These are phyloP conservation scores for Phytopythium kandeliae DNA, from an alignment of 352 stramenopile species.

Conservation along the genomic window DNA sequence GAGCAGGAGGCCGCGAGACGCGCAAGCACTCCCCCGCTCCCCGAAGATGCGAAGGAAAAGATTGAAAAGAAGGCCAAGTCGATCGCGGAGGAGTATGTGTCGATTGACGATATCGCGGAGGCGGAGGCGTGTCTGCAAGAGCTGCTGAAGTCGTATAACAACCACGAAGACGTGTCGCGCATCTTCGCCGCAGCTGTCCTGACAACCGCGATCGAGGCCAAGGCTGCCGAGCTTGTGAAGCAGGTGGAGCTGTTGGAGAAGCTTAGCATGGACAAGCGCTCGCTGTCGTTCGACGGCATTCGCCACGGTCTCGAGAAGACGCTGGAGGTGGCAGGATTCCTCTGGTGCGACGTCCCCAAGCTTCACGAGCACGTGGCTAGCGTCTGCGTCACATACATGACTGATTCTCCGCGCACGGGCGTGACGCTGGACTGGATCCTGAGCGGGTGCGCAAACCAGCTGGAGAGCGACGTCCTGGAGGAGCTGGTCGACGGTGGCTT, in stretches of 20 bases:
- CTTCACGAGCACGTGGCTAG: slow-evolving; percentile 68
- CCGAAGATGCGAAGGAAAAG: slow-evolving; percentile 54
- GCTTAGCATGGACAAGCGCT: slow-evolving; percentile 54
- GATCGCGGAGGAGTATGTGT: slow-evolving; percentile 74
- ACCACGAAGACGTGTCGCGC: slow-evolving; percentile 45
- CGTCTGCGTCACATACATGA: slow-evolving; percentile 69
- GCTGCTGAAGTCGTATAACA: slow-evolving; percentile 60
- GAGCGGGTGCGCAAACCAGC: slow-evolving; percentile 28
- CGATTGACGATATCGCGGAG: slow-evolving; percentile 63
- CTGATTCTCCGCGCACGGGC: slow-evolving; percentile 43
- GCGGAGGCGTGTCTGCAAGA: slow-evolving; percentile 58
- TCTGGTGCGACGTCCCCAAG: slow-evolving; percentile 83
- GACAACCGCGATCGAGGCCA: slow-evolving; percentile 60
- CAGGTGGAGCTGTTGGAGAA: slow-evolving; percentile 73
- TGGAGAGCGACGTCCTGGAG: slow-evolving; percentile 58
- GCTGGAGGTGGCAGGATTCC: slow-evolving; percentile 48
- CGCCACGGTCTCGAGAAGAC: slow-evolving; percentile 54
- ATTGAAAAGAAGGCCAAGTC: slow-evolving; percentile 78
- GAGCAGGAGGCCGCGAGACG: slow-evolving; percentile 18
- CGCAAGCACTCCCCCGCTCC: slow-evolving; percentile 31
- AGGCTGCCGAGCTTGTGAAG: slow-evolving; percentile 35
- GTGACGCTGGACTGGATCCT: slow-evolving; percentile 73
- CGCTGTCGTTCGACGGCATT: slow-evolving; percentile 48
- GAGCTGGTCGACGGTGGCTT: slow-evolving; percentile 71
- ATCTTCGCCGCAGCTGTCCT: slow-evolving; percentile 58